Evolutionary conservation across 129 eudicot species (phyloP).

Genomic region (Heracleum sosnowskyi): DNA sequence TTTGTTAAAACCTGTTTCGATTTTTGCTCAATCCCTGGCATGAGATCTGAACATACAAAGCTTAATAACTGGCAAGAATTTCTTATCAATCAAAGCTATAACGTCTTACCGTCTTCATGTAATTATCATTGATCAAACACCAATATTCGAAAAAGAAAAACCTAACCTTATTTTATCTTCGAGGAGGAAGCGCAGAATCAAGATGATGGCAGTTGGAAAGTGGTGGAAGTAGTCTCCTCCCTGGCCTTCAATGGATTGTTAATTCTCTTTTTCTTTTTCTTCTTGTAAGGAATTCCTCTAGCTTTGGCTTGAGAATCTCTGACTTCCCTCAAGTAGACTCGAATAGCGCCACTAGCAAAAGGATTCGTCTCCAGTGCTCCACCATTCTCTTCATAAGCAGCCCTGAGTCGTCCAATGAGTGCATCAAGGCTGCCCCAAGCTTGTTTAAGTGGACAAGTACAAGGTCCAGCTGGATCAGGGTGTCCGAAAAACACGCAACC

Average conservation of each 20-base stretch:
- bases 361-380: slow-evolving; percentile 63
- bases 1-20: neutral
- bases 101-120: no score
- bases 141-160: neutral
- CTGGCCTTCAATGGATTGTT: slow-evolving; percentile 21
- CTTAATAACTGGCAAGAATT: neutral
- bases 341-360: slow-evolving; percentile 61
- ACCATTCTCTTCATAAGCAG: slow-evolving; percentile 71
- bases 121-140: neutral
- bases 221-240: slow-evolving; percentile 25
- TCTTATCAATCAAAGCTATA: no score
- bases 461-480: slow-evolving; percentile 69
- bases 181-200: slow-evolving; percentile 20
- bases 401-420: slow-evolving; percentile 62
- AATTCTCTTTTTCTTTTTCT: slow-evolving; percentile 59
- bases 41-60: neutral
- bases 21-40: neutral
- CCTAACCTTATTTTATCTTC: slow-evolving; percentile 19
- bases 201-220: slow-evolving; percentile 35
- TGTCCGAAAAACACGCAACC: slow-evolving; percentile 63
- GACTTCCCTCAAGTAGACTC: slow-evolving; percentile 52
- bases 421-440: slow-evolving; percentile 85
- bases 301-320: slow-evolving; percentile 68
- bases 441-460: slow-evolving; percentile 67
- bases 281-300: slow-evolving; percentile 63